These are phyloP conservation scores for Rhizophagus sp. DNA, from an alignment of 192 early-diverging fungal genomes.

Conservation along the genomic window DNA sequence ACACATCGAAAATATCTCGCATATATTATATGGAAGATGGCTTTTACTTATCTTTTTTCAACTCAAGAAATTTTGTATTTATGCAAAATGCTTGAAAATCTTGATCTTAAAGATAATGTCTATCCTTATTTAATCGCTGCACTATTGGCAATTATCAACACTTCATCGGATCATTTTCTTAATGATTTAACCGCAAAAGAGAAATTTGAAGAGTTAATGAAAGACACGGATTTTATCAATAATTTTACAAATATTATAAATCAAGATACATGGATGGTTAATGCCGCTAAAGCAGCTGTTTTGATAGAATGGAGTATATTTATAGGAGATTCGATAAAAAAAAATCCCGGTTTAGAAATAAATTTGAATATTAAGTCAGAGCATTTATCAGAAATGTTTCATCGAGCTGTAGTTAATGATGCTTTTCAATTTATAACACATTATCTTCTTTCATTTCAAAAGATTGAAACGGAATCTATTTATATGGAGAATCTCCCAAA, in stretches of 20 bases:
- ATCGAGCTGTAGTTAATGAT: conserved; percentile 54
- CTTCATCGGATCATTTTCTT: conserved; percentile 40
- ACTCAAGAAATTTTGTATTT: conserved; percentile 37
- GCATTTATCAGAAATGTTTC: conserved; percentile 48
- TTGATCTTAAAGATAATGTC: conserved; percentile 36
- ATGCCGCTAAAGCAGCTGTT: conserved; percentile 41
- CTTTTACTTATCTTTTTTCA: conserved; percentile 42
- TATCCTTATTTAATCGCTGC: conserved; percentile 39
- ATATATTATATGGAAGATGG: conserved; percentile 44
- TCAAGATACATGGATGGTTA: conserved; percentile 35
- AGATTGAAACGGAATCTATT: conserved; percentile 10
- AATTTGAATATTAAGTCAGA: conserved; percentile 43
- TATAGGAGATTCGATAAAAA: conserved; percentile 49
- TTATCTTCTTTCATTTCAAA: conserved; percentile 59
- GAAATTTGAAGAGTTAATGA: conserved; percentile 35
- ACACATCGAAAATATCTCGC: conserved; percentile 46
- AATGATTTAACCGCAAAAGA: conserved; percentile 29
- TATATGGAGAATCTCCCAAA: neutral
- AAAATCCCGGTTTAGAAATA: conserved; percentile 46
- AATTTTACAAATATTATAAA: conserved; percentile 35
- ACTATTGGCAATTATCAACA: conserved; percentile 44
- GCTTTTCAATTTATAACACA: conserved; percentile 66
- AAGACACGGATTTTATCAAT: conserved; percentile 37
- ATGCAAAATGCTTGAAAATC: conserved; percentile 38
- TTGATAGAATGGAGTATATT: conserved; percentile 66